Evolutionary conservation across 805 yeast genomes (phyloP), one percentile per base, ranked within the genome.

Genomic region (Saccharomycopsis sp.): DNA sequence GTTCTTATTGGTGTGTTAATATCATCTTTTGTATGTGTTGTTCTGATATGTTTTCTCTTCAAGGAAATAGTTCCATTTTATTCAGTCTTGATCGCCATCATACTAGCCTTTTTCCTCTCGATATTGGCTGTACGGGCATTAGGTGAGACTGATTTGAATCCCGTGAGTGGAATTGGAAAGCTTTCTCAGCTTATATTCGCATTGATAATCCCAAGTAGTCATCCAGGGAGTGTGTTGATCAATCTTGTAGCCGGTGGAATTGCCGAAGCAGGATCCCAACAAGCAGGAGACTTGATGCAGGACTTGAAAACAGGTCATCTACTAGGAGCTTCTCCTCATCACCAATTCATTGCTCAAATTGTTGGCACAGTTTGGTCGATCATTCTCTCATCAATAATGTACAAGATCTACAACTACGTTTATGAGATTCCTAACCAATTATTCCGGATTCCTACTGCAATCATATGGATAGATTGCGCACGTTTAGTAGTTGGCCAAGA

Each of bases 221-320:
- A 85, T 59, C 96, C 96, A 1, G 91, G 96, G 1, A 82, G 90
- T 9, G 89, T 94, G 3, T 73, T 93, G 47, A 83, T 90, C 52
- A 94, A 93, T 68, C 75, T 93, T 54, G 87, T 93, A 1, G 97
- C 97, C 2, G 99, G 99, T 17, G 99, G 97, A 14, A 85, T 93
- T 49, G 96, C 98, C 1, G 99, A 93, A 73, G 97, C 98, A 0
- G 98, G 98, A 7, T 97, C 99, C 1, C 98, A 94, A 73, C 99
- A 93, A 72, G 97, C 98, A 1, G 98, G 99, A 34, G 99, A 93
- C 72, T 76, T 93, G 68, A 89, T 94, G 96, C 99, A 93, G 74
- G 98, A 94, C 72, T 76, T 93, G 65, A 94, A 94, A 70, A 92
- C 99, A 0, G 98, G 98, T 0, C 93, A 89, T 71, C 71, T 93